Evolutionary conservation across 345 rosid species (phyloP).

Genomic region (Conringia planisiliqua): DNA sequence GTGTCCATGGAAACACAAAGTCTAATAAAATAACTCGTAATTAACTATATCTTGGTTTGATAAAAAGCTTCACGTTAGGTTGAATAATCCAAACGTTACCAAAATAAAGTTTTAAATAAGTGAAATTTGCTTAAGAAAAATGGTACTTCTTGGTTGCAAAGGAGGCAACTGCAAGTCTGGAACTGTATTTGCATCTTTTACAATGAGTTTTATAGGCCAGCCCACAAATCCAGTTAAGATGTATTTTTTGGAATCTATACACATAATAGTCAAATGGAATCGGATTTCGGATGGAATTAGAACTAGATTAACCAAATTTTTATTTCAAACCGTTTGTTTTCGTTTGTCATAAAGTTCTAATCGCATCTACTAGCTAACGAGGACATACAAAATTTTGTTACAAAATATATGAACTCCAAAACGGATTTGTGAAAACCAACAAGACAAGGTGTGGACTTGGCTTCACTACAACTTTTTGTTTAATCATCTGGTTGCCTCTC

Average conservation of each 20-base stretch:
- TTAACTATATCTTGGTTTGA: conserved; percentile 13
- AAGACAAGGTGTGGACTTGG: too few relatives aligned
- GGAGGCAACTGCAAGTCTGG: neutral
- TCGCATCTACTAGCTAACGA: too few relatives aligned
- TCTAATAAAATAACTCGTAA: conserved; percentile 14
- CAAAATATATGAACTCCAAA: too few relatives aligned
- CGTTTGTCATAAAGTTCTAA: too few relatives aligned
- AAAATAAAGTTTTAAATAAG: conserved; percentile 27
- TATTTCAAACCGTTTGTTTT: too few relatives aligned
- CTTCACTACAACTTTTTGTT: neutral
- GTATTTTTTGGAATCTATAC: too few relatives aligned
- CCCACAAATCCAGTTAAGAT: too few relatives aligned
- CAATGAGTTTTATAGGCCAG: neutral
- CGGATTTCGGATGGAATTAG: too few relatives aligned
- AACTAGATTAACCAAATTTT: too few relatives aligned
- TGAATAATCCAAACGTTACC: conserved; percentile 17
- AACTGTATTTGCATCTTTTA: neutral
- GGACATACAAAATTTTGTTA: too few relatives aligned
- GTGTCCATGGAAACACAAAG: conserved; percentile 22
- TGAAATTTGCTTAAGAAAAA: neutral
- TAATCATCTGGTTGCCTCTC: neutral
- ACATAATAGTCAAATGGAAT: too few relatives aligned
- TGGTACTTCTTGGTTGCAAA: neutral
- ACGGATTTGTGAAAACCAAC: too few relatives aligned
- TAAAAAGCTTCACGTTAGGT: conserved; percentile 13